A percentile compares a stretch with the other conserved stretches of the same genome.
Conservation (phyloP, 140 eudicot genomes). For the Anethum foeniculum region DNA sequence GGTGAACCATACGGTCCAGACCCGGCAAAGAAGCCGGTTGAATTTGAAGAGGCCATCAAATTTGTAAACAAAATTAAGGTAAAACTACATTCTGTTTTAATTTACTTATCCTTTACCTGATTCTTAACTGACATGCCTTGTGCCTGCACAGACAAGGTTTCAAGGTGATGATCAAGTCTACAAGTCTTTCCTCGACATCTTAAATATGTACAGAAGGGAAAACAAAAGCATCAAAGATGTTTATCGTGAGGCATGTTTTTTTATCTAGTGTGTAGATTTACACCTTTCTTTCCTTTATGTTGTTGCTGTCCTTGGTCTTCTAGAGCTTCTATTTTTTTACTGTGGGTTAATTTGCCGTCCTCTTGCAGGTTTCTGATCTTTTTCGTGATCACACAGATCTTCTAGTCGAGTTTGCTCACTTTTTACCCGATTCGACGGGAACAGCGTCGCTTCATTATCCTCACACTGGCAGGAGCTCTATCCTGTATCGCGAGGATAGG, state of each 20-base stretch:
- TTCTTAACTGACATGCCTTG: conserved; percentile 5
- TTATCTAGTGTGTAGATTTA: neutral
- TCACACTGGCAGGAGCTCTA: conserved; percentile 38
- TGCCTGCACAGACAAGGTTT: conserved; percentile 62
- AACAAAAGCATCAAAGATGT: conserved; percentile 53
- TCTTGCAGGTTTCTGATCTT: conserved; percentile 65
- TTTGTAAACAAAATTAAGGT: conserved; percentile 96
- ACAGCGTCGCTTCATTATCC: conserved; percentile 37
- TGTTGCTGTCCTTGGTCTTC: neutral
- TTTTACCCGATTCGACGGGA: conserved; percentile 55
- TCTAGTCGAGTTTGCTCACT: conserved; percentile 66
- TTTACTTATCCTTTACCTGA: neutral
- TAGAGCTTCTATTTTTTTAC: conserved; percentile 11
- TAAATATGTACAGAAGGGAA: conserved; percentile 67
- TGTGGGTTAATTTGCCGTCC: conserved; percentile 13
- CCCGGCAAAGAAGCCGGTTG: conserved; percentile 59
- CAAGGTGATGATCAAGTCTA: conserved; percentile 74
- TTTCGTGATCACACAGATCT: conserved; percentile 71
- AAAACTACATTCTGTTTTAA: conserved; percentile 13
- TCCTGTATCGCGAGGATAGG: conserved; percentile 29
- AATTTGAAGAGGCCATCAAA: conserved; percentile 62
- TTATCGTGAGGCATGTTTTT: conserved; percentile 56
- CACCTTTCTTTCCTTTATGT: neutral
- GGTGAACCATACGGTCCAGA: conserved; percentile 28
- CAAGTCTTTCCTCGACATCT: conserved; percentile 78